Conservation (phyloP, 768 basidiomycete species). For the Tulasnella sp. region DNA sequence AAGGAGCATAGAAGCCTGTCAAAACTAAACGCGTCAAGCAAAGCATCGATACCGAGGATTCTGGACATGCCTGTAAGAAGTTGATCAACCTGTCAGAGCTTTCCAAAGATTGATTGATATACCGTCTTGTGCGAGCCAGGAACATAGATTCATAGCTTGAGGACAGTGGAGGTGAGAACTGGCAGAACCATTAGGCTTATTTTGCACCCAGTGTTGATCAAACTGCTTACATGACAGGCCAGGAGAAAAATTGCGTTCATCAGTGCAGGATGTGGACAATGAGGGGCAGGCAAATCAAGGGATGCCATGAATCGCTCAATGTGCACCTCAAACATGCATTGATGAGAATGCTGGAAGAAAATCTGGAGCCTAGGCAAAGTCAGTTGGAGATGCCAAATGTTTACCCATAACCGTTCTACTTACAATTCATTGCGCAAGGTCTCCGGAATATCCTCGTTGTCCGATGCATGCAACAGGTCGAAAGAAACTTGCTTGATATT, state of each 20-base stretch:
- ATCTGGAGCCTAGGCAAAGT: conserved; percentile 46
- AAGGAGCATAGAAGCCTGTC: conserved; percentile 40
- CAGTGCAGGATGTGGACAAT: conserved; percentile 58
- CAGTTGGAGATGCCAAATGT: not conserved
- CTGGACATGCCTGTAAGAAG: conserved; percentile 37
- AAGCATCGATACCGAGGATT: not conserved
- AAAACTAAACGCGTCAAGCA: conserved; percentile 2
- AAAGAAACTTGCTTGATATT: not conserved
- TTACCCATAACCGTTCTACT: conserved; percentile 14
- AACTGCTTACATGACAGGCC: conserved; percentile 68
- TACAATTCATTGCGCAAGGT: conserved; percentile 18
- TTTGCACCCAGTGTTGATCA: conserved; percentile 19
- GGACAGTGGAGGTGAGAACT: not conserved
- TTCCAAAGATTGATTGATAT: conserved; percentile 56
- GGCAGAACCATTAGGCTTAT: not conserved
- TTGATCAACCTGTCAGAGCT: conserved; percentile 43
- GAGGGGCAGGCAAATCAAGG: conserved; percentile 30
- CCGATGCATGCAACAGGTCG: not conserved
- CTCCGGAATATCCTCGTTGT: conserved; percentile 16
- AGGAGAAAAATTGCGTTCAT: conserved; percentile 74
- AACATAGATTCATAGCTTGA: conserved; percentile 42
- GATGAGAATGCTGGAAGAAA: conserved; percentile 43
- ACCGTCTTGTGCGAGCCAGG: conserved; percentile 41
- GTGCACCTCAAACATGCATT: conserved; percentile 62
- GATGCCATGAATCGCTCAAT: conserved; percentile 50